Evolutionary conservation across 2,329 filamentous ascomycete genomes (phyloP), one percentile per base, ranked within the genome.

Genomic region (Trichoderma arundinaceum): DNA sequence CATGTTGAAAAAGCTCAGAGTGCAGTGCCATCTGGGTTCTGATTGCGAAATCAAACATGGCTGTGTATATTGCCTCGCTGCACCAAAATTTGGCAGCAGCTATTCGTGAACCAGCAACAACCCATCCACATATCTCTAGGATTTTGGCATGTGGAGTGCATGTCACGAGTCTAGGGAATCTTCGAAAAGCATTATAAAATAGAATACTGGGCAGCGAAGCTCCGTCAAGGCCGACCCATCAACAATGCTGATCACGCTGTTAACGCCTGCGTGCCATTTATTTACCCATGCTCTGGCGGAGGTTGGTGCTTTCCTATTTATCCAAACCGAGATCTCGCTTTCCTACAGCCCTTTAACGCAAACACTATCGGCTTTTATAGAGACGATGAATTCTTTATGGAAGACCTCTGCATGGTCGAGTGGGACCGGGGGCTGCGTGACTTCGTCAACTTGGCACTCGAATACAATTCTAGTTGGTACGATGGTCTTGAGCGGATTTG

Each of bases 41-140:
- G 46, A 48, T 43, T 43, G 46, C 17, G 15, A 52, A 33, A 33
- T 32, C 15, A 19, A 43, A 15, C 58, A 61, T 19, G 43, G 46
- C 33, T 19, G 2, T 19, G 9, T 3, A 17, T 51, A 17, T 51
- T 33, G 46, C 48, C 58, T 61, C 2, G 19, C 58, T 28, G 58
- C 58, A 32, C 58, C 58, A 32, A 49, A 51, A 17, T 61, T 61
- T 32, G 43, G 44, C 44, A 32, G 5, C 32, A 33, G 46, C 33
- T 15, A 61, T 51, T 61, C 44, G 15, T 61, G 46, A 44, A 61
- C 46, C 39, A 8, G n/a, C 53, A 44, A 57, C n/a, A 63, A 63
- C 28, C 49, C 49, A 10, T 63, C 60, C 22, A 48, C 49, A 35
- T 63, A 63, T 44, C 60, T 63, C n/a, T 63, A n/a, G 60, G 60